phyloP scores from a whole-genome alignment of 129 eudicot genomes.

The Centella asiatica region DNA sequence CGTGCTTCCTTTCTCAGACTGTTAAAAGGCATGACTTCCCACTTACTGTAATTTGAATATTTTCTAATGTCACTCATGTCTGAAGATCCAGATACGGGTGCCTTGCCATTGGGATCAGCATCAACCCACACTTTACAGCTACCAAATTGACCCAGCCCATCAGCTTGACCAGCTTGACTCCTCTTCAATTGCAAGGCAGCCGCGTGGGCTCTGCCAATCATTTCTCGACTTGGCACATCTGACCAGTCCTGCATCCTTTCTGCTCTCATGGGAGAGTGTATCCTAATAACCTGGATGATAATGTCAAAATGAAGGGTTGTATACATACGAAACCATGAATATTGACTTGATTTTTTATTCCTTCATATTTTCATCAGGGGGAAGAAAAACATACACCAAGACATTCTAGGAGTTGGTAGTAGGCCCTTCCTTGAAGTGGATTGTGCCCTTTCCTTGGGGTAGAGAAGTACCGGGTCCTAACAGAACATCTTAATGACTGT shows the following conservation, averaged over 20 bases:
- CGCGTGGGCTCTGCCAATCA: slow-evolving; percentile 74
- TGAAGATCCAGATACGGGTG: slow-evolving; percentile 71
- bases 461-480: slow-evolving; percentile 94
- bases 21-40: slow-evolving; percentile 84
- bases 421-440: slow-evolving; percentile 98
- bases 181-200: slow-evolving; percentile 71
- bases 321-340: neutral
- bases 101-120: slow-evolving; percentile 45
- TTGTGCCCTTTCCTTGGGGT: slow-evolving; percentile 93
- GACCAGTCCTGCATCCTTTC: slow-evolving; percentile 90
- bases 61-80: slow-evolving; percentile 61
- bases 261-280: slow-evolving; percentile 98
- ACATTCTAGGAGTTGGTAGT: slow-evolving; percentile 98
- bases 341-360: neutral
- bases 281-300: slow-evolving; percentile 40
- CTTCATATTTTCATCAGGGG: slow-evolving; percentile 42
- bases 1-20: slow-evolving; percentile 65
- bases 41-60: slow-evolving; percentile 78
- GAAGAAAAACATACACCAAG: slow-evolving; percentile 11
- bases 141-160: slow-evolving; percentile 68
- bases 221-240: slow-evolving; percentile 73
- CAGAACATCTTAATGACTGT: slow-evolving; percentile 2
- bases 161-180: slow-evolving; percentile 40
- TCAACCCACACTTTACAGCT: slow-evolving; percentile 93
- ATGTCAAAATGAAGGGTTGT: neutral